A percentile compares a stretch with the other conserved stretches of the same genome.
Conservation (phyloP, 176 grass and related monocot genomes). For the Aegilops umbellulata region DNA sequence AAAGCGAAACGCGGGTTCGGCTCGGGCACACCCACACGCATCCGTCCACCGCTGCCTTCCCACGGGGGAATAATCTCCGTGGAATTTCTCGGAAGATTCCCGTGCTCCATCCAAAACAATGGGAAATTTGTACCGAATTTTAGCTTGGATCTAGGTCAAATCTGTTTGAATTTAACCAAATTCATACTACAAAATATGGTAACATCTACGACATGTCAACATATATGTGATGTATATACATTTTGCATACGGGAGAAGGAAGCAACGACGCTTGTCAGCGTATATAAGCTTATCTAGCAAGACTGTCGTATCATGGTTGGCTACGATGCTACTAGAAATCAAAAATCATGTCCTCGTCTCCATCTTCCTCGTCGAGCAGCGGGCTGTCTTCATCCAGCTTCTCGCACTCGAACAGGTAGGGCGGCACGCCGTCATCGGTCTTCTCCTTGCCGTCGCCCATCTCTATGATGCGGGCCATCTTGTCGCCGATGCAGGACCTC, state of each 20-base stretch:
- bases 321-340: constrained; percentile 29
- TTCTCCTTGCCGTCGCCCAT: constrained; percentile 42
- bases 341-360: constrained; percentile 33
- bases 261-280: too few relatives aligned
- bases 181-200: too few relatives aligned
- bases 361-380: constrained; percentile 27
- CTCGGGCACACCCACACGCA: neutral
- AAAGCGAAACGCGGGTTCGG: neutral
- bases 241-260: too few relatives aligned
- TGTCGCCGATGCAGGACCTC: constrained; percentile 47
- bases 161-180: too few relatives aligned
- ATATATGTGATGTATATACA: too few relatives aligned
- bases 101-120: neutral
- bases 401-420: constrained; percentile 62
- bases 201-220: too few relatives aligned
- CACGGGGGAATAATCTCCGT: neutral
- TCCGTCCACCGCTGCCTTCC: neutral
- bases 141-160: too few relatives aligned
- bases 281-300: too few relatives aligned
- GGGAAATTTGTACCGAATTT: too few relatives aligned
- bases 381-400: constrained; percentile 19
- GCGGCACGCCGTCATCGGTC: constrained; percentile 24
- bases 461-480: constrained; percentile 56
- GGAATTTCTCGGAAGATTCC: neutral
- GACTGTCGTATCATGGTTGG: too few relatives aligned